phyloP scores from a whole-genome alignment of 495 filamentous ascomycete species.

The Aspergillus biplanus region DNA sequence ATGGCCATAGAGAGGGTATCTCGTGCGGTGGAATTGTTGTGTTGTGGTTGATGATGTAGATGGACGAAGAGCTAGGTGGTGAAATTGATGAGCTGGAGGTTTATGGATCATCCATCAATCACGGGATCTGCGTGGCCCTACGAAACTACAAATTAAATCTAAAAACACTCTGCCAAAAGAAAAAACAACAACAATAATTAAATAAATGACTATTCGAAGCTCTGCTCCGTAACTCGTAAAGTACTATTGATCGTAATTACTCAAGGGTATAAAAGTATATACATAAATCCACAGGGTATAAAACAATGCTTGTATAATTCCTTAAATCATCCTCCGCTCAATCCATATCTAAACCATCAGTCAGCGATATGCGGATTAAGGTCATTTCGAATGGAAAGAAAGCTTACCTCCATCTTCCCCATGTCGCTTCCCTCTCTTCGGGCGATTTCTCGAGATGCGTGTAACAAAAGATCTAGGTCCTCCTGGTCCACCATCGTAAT shows the following conservation, averaged over 20 bases:
- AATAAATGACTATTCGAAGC: background rate
- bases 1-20: no score
- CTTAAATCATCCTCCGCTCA: slow-evolving; percentile 45
- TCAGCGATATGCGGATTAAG: slow-evolving; percentile 3
- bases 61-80: slow-evolving; percentile 1
- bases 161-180: slow-evolving; percentile 21
- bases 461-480: slow-evolving; percentile 85
- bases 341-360: slow-evolving; percentile 63
- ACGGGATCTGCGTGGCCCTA: slow-evolving; percentile 27
- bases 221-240: no score
- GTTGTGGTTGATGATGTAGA: slow-evolving; percentile 13
- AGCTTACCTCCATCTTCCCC: slow-evolving; percentile 93
- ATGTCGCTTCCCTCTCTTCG: slow-evolving; percentile 76
- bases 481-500: slow-evolving; percentile 97
- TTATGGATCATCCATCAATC: slow-evolving; percentile 10
- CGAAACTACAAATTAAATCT: slow-evolving; percentile 29
- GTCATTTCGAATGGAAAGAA: slow-evolving; percentile 1
- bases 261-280: slow-evolving; percentile 25
- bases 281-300: slow-evolving; percentile 26
- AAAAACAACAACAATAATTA: background rate
- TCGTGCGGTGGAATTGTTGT: background rate
- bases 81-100: slow-evolving; percentile 19
- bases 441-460: slow-evolving; percentile 65
- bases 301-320: slow-evolving; percentile 11
- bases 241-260: slow-evolving; percentile 11